phyloP scores from a whole-genome alignment of 2,329 filamentous ascomycete species.

The Ilyonectria robusta region DNA sequence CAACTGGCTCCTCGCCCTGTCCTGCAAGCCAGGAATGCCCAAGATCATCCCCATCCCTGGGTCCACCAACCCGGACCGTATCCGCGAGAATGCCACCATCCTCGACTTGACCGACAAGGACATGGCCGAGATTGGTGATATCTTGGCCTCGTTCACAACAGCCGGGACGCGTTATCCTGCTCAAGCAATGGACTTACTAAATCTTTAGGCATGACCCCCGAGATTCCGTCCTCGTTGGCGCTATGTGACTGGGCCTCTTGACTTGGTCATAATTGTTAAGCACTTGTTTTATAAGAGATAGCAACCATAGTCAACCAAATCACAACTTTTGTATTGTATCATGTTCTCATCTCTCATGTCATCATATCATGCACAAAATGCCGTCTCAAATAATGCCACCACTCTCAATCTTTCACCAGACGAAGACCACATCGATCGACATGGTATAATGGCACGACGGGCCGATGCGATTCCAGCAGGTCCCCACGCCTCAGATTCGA shows the following conservation, averaged over 20 bases:
- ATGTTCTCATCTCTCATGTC: conserved; percentile 31
- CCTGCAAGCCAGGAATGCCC: conserved; percentile 66
- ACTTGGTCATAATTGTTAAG: not conserved
- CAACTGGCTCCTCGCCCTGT: conserved; percentile 71
- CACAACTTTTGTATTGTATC: conserved; percentile 15
- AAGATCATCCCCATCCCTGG: conserved; percentile 77
- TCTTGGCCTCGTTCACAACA: conserved; percentile 63
- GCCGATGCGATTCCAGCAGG: conserved; percentile 7
- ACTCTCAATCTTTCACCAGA: conserved; percentile 50
- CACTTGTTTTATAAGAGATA: not conserved
- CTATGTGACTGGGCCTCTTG: not conserved
- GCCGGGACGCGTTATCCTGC: conserved; percentile 65
- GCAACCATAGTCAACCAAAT: conserved; percentile 4
- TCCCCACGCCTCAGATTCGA: conserved; percentile 38
- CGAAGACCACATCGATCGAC: conserved; percentile 54
- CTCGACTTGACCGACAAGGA: conserved; percentile 66
- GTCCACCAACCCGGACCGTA: conserved; percentile 67
- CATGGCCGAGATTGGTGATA: conserved; percentile 63
- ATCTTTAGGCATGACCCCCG: conserved; percentile 25
- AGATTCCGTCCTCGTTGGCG: not conserved
- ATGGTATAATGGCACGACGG: conserved; percentile 51
- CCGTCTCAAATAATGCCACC: conserved; percentile 52
- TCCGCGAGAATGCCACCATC: conserved; percentile 72
- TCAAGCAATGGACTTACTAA: conserved; percentile 34
- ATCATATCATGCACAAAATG: conserved; percentile 23